phyloP scores from a whole-genome alignment of 345 rosid species.

The Pistacia integerrima region DNA sequence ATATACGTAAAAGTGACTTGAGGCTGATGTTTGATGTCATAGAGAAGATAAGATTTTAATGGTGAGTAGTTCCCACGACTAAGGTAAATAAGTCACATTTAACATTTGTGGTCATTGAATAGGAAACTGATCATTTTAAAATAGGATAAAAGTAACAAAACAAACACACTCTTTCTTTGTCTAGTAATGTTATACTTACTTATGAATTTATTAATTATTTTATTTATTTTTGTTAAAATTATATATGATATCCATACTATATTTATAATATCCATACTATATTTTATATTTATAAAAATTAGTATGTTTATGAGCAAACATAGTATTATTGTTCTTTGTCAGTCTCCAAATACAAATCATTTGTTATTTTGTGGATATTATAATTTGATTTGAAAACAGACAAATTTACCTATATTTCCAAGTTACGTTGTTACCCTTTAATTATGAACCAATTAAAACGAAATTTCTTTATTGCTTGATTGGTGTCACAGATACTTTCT shows the following conservation, averaged over 20 bases:
- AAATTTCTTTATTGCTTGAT: not conserved
- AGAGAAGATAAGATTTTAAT: conserved; percentile 26
- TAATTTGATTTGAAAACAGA: not conserved
- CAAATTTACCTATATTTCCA: not conserved
- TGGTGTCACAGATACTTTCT: not conserved
- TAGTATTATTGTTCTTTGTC: not conserved
- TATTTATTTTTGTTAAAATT: no score
- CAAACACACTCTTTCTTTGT: no score
- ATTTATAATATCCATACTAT: no score
- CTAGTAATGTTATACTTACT: no score
- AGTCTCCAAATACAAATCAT: not conserved
- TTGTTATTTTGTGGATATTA: not conserved
- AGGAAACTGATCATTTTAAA: not conserved
- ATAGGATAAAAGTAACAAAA: no score
- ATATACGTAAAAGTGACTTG: not conserved
- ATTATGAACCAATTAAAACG: not conserved
- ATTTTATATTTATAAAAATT: no score
- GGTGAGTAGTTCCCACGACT: conserved; percentile 10
- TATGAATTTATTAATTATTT: no score
- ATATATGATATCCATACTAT: no score
- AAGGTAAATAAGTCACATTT: not conserved
- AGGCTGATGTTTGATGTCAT: not conserved
- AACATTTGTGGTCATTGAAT: not conserved
- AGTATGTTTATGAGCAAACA: no score
- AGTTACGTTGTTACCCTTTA: no score